Conservation (phyloP, 1,284 basidiomycete species). For the Trichosporon coremiiforme region DNA sequence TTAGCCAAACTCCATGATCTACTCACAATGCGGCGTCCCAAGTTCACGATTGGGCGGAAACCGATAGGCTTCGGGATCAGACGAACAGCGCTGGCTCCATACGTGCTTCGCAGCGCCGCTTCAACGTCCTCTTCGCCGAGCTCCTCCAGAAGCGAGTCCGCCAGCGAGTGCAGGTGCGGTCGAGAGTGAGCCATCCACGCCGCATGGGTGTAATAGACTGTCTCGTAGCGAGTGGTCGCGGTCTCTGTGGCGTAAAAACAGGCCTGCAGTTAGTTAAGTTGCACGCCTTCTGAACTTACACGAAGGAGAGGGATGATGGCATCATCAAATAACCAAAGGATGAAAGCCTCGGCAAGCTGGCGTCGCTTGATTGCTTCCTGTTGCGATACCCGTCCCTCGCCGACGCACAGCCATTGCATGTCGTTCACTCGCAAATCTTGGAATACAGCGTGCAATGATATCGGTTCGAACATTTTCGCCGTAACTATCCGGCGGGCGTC, state of each 20-base stretch:
- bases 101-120: conserved; percentile 28
- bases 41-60: conserved; percentile 91
- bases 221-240: conserved; percentile 77
- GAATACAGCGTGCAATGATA: conserved; percentile 76
- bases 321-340: conserved; percentile 91
- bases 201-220: conserved; percentile 91
- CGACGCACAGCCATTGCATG: conserved; percentile 73
- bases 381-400: conserved; percentile 57
- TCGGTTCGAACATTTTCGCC: conserved; percentile 75
- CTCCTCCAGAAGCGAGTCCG: conserved; percentile 45
- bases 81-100: conserved; percentile 65
- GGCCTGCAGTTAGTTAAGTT: conserved; percentile 61
- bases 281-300: conserved; percentile 57
- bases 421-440: conserved; percentile 75
- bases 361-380: conserved; percentile 72
- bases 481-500: conserved; percentile 72
- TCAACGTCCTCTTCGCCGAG: conserved; percentile 30
- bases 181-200: conserved; percentile 84
- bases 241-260: conserved; percentile 95
- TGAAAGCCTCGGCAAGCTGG: conserved; percentile 77
- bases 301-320: conserved; percentile 78
- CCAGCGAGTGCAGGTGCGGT: conserved; percentile 76
- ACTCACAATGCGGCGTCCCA: conserved; percentile 65
- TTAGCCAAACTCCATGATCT: conserved; percentile 10
- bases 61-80: conserved; percentile 92